Evolutionary conservation across 2,329 filamentous ascomycete genomes (phyloP).

Genomic region (Xylaria sp.): DNA sequence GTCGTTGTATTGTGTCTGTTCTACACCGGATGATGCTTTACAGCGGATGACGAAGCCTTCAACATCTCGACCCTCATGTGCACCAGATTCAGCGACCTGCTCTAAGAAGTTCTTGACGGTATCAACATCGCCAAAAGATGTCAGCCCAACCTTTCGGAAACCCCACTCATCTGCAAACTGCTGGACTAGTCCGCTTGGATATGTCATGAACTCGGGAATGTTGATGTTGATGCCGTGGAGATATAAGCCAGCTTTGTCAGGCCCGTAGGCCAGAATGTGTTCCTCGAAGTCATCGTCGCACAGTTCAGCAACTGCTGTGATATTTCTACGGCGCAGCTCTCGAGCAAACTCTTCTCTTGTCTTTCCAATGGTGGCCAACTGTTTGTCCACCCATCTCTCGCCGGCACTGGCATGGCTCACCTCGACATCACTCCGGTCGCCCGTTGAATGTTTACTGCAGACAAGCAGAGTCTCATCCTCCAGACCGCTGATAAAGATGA

Average conservation of each 20-base stretch:
- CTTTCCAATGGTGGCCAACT: slow-evolving; percentile 81
- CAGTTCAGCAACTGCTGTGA: slow-evolving; percentile 94
- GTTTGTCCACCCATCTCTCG: slow-evolving; percentile 82
- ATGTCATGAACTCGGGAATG: slow-evolving; percentile 89
- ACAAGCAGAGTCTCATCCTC: slow-evolving; percentile 90
- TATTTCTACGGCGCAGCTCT: slow-evolving; percentile 81
- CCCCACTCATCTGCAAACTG: slow-evolving; percentile 92
- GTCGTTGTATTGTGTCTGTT: slow-evolving; percentile 73
- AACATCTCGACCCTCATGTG: slow-evolving; percentile 90
- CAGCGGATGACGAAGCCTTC: slow-evolving; percentile 98
- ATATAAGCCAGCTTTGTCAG: slow-evolving; percentile 87
- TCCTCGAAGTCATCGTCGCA: slow-evolving; percentile 98
- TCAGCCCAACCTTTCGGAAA: slow-evolving; percentile 87
- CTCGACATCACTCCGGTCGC: slow-evolving; percentile 75
- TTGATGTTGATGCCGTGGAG: slow-evolving; percentile 97
- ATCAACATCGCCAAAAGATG: slow-evolving; percentile 78
- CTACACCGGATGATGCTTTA: slow-evolving; percentile 69
- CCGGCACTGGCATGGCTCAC: slow-evolving; percentile 87
- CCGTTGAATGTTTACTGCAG: slow-evolving; percentile 99
- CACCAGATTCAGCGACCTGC: slow-evolving; percentile 84
- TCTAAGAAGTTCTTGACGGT: slow-evolving; percentile 86
- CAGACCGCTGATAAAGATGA: slow-evolving; percentile 94
- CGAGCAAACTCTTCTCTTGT: slow-evolving; percentile 81
- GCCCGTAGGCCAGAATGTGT: slow-evolving; percentile 90
- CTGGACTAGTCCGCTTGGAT: slow-evolving; percentile 84